These are phyloP conservation scores for Quercus phellos DNA, from an alignment of 331 rosid genomes.

Conservation along the genomic window DNA sequence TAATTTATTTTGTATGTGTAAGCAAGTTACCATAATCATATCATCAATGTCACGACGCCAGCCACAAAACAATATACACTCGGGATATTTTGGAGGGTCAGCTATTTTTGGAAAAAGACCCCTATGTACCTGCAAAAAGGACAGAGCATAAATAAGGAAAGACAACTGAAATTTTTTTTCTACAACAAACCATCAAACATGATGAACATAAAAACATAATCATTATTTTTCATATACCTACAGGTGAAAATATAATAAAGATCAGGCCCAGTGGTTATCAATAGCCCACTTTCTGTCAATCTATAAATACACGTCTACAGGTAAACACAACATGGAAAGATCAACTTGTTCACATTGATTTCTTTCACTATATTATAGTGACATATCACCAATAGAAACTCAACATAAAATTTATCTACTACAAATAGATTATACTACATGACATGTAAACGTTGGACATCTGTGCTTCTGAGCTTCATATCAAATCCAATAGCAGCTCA, in stretches of 20 bases:
- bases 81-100: constrained; percentile 88
- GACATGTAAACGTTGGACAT: neutral
- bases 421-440: neutral
- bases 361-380: neutral
- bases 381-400: neutral
- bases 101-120: constrained; percentile 47
- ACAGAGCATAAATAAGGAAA: constrained; percentile 9
- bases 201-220: neutral
- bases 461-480: neutral
- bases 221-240: neutral
- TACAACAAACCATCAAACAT: neutral
- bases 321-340: neutral
- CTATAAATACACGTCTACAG: neutral
- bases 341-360: neutral
- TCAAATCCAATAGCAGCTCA: neutral
- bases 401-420: neutral
- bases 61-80: constrained; percentile 91
- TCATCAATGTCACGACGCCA: constrained; percentile 99
- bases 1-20: neutral
- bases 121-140: constrained; percentile 49
- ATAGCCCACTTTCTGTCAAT: no score
- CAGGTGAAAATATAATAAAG: neutral
- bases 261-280: neutral
- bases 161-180: neutral
- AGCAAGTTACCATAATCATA: constrained; percentile 82